Percentiles rank a stretch among this genome's conserved stretches.
phyloP scores from a whole-genome alignment of 305 asterid genomes.

The Fraxinus paxiana region DNA sequence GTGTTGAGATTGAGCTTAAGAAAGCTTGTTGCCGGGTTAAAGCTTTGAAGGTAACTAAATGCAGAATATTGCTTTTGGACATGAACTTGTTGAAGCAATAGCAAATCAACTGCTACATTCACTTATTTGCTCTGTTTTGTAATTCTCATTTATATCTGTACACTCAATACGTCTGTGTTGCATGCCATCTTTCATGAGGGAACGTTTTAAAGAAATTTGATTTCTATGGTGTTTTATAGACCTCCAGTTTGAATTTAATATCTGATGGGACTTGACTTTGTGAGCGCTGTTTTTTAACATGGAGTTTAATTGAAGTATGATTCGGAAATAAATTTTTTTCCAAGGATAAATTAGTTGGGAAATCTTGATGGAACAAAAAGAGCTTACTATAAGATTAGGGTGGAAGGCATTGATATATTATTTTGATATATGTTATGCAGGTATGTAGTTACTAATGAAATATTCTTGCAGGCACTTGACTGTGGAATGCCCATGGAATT shows the following conservation, averaged over 20 bases:
- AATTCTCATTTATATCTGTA: background rate
- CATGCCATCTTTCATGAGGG: conserved; percentile 1
- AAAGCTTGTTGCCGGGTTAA: conserved; percentile 77
- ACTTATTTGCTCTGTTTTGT: background rate
- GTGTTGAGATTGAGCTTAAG: conserved; percentile 66
- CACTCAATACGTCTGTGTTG: background rate
- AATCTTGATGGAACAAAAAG: background rate
- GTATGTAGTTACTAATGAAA: background rate
- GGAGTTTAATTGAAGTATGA: background rate
- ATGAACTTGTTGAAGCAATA: background rate
- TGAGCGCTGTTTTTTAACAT: background rate
- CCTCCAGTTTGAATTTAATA: background rate
- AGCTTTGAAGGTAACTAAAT: conserved; percentile 63
- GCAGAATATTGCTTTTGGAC: conserved; percentile 4
- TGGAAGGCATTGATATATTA: background rate
- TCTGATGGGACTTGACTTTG: background rate
- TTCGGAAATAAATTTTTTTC: background rate
- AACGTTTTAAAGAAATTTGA: conserved; percentile 9
- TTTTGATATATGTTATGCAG: background rate
- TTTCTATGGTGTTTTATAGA: conserved; percentile 1
- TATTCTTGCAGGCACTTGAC: conserved; percentile 50
- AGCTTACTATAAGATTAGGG: background rate
- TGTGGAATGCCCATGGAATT: conserved; percentile 59
- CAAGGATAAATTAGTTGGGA: background rate
- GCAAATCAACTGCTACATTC: conserved; percentile 6